Percentiles rank a stretch among this genome's conserved stretches.
Evolutionary conservation across 148 eudicot species (phyloP).

Genomic region (Rhododendron mucronatum): DNA sequence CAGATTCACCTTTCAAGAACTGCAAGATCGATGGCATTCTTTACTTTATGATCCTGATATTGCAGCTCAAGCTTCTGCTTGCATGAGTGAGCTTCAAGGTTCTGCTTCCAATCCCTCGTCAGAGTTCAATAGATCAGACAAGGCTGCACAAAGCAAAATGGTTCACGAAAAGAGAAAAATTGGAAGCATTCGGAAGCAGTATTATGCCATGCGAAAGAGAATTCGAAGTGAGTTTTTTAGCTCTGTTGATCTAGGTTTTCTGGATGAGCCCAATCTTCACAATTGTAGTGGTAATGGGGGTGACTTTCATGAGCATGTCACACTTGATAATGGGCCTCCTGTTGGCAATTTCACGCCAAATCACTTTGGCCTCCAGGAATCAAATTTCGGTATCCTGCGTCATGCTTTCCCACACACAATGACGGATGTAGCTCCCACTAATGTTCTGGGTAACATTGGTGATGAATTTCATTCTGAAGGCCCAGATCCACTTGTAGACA

Average conservation of each 20-base stretch:
- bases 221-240: conserved; percentile 50
- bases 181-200: conserved; percentile 59
- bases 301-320: conserved; percentile 28
- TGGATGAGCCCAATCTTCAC: conserved; percentile 39
- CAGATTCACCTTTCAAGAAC: conserved; percentile 56
- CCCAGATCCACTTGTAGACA: conserved; percentile 25
- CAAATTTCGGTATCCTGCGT: conserved; percentile 31
- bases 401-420: conserved; percentile 37
- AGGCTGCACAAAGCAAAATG: conserved; percentile 31
- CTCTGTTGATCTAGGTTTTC: conserved; percentile 45
- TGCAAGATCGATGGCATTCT: conserved; percentile 73
- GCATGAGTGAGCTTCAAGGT: conserved; percentile 60
- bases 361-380: conserved; percentile 38
- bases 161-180: conserved; percentile 50
- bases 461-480: conserved; percentile 29
- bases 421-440: conserved; percentile 20
- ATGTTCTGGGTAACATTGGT: conserved; percentile 20
- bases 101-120: conserved; percentile 33
- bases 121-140: conserved; percentile 41
- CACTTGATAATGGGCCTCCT: conserved; percentile 19
- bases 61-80: conserved; percentile 52
- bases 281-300: conserved; percentile 33
- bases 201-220: conserved; percentile 74
- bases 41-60: conserved; percentile 72
- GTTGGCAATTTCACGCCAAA: conserved; percentile 33